A percentile compares a stretch with the other conserved stretches of the same genome.
Conservation (phyloP, 2,329 filamentous ascomycete genomes). For the Alternaria triticina region DNA sequence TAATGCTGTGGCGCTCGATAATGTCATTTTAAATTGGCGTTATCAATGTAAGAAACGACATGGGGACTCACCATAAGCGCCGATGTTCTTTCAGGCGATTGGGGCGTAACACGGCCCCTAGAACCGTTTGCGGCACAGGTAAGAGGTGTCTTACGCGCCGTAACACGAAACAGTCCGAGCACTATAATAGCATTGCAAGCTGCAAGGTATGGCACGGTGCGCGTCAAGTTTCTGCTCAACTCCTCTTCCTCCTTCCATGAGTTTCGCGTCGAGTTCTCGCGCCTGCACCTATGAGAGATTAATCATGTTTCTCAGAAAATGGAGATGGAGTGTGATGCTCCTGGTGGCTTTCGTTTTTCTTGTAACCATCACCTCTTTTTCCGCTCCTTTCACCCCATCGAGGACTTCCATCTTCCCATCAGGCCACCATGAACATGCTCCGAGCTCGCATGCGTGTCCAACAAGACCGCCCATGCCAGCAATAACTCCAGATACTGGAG, state of each 20-base stretch:
- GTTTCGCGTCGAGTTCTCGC: not conserved
- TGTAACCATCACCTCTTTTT: conserved; percentile 13
- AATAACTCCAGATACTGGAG: conserved; percentile 16
- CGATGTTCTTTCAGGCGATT: too few relatives aligned
- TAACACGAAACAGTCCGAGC: too few relatives aligned
- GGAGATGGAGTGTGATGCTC: conserved; percentile 18
- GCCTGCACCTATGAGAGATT: not conserved
- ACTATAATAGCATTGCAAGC: too few relatives aligned
- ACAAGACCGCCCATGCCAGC: conserved; percentile 13
- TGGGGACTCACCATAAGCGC: too few relatives aligned
- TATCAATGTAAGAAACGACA: too few relatives aligned
- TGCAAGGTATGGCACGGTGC: not conserved
- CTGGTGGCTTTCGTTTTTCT: conserved; percentile 7
- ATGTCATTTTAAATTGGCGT: too few relatives aligned
- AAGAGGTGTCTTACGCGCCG: too few relatives aligned
- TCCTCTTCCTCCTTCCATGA: not conserved
- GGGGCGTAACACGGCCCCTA: too few relatives aligned
- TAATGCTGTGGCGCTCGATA: not conserved
- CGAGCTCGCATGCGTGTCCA: conserved; percentile 15
- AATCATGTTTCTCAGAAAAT: conserved; percentile 19
- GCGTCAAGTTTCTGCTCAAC: not conserved
- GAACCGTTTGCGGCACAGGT: too few relatives aligned
- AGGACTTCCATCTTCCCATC: conserved; percentile 1
- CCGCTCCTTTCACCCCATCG: conserved; percentile 11
- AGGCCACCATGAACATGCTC: not conserved